phyloP scores from a whole-genome alignment of 805 yeast species.

The Metschnikowia proteae region DNA sequence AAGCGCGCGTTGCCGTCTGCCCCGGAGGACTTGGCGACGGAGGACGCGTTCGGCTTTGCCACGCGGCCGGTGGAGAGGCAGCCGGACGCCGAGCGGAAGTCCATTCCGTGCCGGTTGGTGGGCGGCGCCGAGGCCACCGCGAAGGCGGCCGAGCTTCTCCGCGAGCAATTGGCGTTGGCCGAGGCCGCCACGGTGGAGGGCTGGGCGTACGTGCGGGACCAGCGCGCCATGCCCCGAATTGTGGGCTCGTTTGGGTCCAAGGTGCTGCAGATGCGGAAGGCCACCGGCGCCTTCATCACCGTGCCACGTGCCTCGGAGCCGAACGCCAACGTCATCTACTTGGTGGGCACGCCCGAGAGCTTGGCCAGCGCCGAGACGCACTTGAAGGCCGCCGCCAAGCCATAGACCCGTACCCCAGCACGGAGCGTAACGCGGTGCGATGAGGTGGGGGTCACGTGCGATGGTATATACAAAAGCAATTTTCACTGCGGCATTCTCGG shows the following conservation, averaged over 20 bases:
- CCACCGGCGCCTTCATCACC: slow-evolving; percentile 53
- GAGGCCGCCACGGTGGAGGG: slow-evolving; percentile 47
- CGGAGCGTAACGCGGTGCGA: too few relatives aligned
- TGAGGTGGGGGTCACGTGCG: not conserved
- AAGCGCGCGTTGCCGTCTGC: slow-evolving; percentile 42
- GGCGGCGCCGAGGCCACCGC: slow-evolving; percentile 49
- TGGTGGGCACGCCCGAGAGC: slow-evolving; percentile 58
- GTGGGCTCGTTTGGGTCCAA: slow-evolving; percentile 77
- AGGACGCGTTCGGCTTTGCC: slow-evolving; percentile 45
- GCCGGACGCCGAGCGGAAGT: slow-evolving; percentile 20
- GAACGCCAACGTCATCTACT: slow-evolving; percentile 48
- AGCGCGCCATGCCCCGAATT: slow-evolving; percentile 54
- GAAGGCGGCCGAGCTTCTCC: slow-evolving; percentile 50
- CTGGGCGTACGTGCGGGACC: slow-evolving; percentile 57
- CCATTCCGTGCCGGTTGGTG: slow-evolving; percentile 65
- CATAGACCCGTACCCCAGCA: not conserved
- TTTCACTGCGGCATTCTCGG: not conserved
- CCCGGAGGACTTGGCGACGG: slow-evolving; percentile 45
- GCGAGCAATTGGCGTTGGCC: slow-evolving; percentile 47
- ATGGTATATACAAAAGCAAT: slow-evolving; percentile 1
- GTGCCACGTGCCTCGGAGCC: slow-evolving; percentile 60
- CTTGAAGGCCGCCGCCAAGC: slow-evolving; percentile 4
- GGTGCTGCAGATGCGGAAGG: slow-evolving; percentile 56
- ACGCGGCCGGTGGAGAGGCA: slow-evolving; percentile 23
- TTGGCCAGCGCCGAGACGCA: slow-evolving; percentile 33